Evolutionary conservation across 2,329 filamentous ascomycete species (phyloP).

Genomic region (Gremmenia infestans): DNA sequence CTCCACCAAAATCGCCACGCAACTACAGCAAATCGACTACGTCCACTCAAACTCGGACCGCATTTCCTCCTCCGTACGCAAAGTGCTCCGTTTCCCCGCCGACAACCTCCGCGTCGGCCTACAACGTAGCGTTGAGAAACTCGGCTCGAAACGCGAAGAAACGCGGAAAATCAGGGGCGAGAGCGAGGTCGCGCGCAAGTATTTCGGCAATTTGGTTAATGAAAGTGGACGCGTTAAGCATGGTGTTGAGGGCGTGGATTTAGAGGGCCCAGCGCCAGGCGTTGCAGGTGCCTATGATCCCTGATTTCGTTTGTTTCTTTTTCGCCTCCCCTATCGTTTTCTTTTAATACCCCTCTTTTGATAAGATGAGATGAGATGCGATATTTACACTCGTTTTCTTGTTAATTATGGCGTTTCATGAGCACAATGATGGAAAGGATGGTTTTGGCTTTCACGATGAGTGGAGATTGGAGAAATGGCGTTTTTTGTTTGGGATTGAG

Average conservation of each 20-base stretch:
- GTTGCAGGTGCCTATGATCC: slow-evolving; percentile 30
- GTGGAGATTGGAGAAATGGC: neutral
- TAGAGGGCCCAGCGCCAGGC: slow-evolving; percentile 32
- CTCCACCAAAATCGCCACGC: slow-evolving; percentile 74
- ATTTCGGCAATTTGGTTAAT: slow-evolving; percentile 80
- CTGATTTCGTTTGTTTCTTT: slow-evolving; percentile 8
- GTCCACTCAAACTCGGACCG: slow-evolving; percentile 82
- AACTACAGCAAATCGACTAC: slow-evolving; percentile 81
- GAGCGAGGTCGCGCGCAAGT: slow-evolving; percentile 82
- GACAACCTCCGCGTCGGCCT: slow-evolving; percentile 80
- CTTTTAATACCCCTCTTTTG: neutral
- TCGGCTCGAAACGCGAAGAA: slow-evolving; percentile 73
- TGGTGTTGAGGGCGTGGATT: slow-evolving; percentile 31
- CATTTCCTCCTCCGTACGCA: slow-evolving; percentile 80
- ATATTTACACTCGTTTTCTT: neutral
- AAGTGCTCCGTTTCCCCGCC: slow-evolving; percentile 81
- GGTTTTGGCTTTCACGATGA: neutral
- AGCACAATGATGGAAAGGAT: neutral
- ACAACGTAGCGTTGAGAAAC: slow-evolving; percentile 78
- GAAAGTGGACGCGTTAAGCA: slow-evolving; percentile 50
- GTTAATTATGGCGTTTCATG: neutral
- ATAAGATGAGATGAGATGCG: neutral
- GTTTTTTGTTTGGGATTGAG: neutral
- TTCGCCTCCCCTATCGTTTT: neutral
- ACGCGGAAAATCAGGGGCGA: slow-evolving; percentile 76